A percentile compares a stretch with the other conserved stretches of the same genome.
Conservation (phyloP, 352 stramenopile genomes). For the Phytophthora gonapodyides region DNA sequence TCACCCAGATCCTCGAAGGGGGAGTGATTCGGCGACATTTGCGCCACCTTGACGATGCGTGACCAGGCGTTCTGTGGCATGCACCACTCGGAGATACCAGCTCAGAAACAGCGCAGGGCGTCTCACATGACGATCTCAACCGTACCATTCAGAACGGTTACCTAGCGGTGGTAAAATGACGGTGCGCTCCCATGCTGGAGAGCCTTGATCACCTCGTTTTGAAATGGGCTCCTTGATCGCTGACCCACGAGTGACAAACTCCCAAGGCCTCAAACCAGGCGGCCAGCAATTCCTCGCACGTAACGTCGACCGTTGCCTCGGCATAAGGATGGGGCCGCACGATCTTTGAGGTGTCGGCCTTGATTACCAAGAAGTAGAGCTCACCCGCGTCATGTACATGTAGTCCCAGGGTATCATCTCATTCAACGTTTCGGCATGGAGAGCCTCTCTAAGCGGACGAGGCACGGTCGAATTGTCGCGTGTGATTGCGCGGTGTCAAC, state of each 20-base stretch:
- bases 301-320: neutral
- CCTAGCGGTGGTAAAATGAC: constrained; percentile 10
- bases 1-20: too few species aligned
- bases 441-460: neutral
- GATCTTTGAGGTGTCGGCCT: constrained; percentile 6
- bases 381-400: neutral
- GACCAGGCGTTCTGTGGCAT: neutral
- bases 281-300: neutral
- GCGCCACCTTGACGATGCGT: neutral
- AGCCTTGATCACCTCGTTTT: constrained; percentile 7
- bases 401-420: constrained; percentile 9
- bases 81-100: constrained; percentile 1
- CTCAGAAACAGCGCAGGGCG: neutral
- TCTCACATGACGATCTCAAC: constrained; percentile 4
- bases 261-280: constrained; percentile 6
- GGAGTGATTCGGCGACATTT: neutral
- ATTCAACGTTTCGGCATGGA: constrained; percentile 2
- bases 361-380: constrained; percentile 5
- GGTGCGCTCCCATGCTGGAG: constrained; percentile 7
- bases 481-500: neutral
- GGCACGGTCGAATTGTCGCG: neutral
- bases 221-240: constrained; percentile 8
- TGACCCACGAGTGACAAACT: neutral
- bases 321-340: neutral
- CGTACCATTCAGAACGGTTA: too few species aligned